Evolutionary conservation across 768 basidiomycete species (phyloP).

Genomic region (Termitomyces sp.): DNA sequence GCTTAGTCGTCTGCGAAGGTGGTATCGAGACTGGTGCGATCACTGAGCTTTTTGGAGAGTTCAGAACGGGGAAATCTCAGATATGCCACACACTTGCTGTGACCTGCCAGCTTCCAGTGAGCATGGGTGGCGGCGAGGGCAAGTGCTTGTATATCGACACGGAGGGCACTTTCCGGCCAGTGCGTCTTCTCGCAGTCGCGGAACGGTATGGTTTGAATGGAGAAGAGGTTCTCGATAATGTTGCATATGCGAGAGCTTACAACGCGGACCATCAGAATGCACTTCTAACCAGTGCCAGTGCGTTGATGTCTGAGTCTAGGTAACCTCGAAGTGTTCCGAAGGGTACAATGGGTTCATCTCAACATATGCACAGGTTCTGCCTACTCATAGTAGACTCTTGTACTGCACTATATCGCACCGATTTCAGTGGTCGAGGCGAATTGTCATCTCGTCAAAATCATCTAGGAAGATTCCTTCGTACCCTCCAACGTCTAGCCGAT

Average conservation of each 20-base stretch:
- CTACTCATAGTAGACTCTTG: conserved; percentile 95
- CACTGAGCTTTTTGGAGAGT: conserved; percentile 98
- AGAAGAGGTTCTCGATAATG: conserved; percentile 97
- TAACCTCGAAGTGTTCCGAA: conserved; percentile 28
- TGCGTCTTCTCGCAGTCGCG: conserved; percentile 89
- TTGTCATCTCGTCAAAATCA: conserved; percentile 94
- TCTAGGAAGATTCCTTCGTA: conserved; percentile 92
- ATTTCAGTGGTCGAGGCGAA: conserved; percentile 94
- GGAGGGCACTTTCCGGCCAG: conserved; percentile 97
- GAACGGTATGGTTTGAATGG: conserved; percentile 96
- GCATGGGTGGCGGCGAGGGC: conserved; percentile 98
- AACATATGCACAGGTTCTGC: conserved; percentile 67
- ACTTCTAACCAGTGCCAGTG: conserved; percentile 87
- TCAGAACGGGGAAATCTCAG: conserved; percentile 97
- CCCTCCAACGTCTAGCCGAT: conserved; percentile 89
- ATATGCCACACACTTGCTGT: conserved; percentile 98
- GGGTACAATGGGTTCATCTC: conserved; percentile 4
- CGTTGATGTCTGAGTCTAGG: conserved; percentile 99
- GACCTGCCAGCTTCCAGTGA: conserved; percentile 94
- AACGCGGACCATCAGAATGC: conserved; percentile 97
- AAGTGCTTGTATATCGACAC: conserved; percentile 99
- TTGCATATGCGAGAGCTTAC: conserved; percentile 97
- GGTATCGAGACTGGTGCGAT: conserved; percentile 99
- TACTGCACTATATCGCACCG: conserved; percentile 92
- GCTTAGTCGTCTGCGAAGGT: conserved; percentile 39